Evolutionary conservation across 345 rosid species (phyloP), one percentile per base, ranked within the genome.

Genomic region (Gossypium rotundifolium): DNA sequence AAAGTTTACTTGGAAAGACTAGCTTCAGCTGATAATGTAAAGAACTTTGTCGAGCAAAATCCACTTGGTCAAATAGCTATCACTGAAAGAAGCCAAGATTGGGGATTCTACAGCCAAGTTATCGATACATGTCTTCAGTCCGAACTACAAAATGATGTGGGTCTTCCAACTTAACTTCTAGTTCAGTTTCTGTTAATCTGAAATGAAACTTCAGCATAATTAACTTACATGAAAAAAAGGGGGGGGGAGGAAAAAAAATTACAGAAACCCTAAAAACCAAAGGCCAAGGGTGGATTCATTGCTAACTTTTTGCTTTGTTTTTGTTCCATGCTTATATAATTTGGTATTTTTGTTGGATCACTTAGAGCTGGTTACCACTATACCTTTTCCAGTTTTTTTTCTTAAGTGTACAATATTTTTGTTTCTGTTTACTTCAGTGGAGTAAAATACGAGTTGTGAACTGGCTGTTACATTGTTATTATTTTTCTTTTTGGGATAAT

Each of bases 1-100:
- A 86, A 88, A 74, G 83, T 84, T 75, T 82, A 93, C 83, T 77
- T 95, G 74, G 92, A 89, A 76, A 79, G 74, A 60, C 68, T 92
- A 72, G 85, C 78, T 55, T 82, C 70, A 58, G 89, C 92, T 22
- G 84, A 84, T 27, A 84, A 86, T 71, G 85, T 90, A 42, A 93
- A 77, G 79, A 83, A 71, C 16, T 95, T 84, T 74, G 85, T 91
- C 13, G 87, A 81, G 77, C 82, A 81, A 9, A 85, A 90, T 63
- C 90, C 94, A 45, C 90, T 90, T 77, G 98, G 98, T 22, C 97
- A 95, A 80, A 78, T 61, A 11, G 87, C 93, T 49, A 85, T 95
- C 23, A 82, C 85, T 1, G 84, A 89, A 83, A 52, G 70, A 45
- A 87, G 84, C 79, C 72, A 79, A 71, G 59, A 74, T 53, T 91